A percentile compares a stretch with the other conserved stretches of the same genome.
phyloP scores from a whole-genome alignment of 495 filamentous ascomycete species.

The Xylaria longipes region DNA sequence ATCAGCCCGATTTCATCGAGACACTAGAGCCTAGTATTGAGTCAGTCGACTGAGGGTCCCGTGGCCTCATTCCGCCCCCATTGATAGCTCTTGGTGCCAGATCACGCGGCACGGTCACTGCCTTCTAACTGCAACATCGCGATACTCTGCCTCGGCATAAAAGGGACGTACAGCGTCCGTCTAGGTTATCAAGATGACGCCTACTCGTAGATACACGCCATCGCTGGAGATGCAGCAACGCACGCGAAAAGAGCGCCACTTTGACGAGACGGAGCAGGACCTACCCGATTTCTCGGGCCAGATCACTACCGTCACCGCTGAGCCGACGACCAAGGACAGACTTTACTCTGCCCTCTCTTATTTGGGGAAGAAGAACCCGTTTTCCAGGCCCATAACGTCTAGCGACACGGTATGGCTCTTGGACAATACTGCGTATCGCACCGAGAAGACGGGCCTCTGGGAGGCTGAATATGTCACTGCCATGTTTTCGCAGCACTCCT shows the following conservation, averaged over 20 bases:
- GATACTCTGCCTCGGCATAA: background rate
- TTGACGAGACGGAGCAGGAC: constrained; percentile 48
- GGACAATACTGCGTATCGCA: constrained; percentile 84
- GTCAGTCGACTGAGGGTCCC: background rate
- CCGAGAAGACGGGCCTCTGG: constrained; percentile 59
- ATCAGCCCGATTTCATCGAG: constrained; percentile 3
- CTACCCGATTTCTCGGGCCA: constrained; percentile 41
- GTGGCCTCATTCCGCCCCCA: constrained; percentile 5
- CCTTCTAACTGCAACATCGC: constrained; percentile 17
- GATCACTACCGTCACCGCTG: constrained; percentile 27
- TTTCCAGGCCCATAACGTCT: constrained; percentile 44
- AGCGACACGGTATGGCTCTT: constrained; percentile 83
- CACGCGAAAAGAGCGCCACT: constrained; percentile 50
- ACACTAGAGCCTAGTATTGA: constrained; percentile 4
- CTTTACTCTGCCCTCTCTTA: constrained; percentile 51
- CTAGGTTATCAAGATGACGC: constrained; percentile 29
- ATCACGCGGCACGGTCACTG: constrained; percentile 35
- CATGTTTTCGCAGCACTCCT: constrained; percentile 74
- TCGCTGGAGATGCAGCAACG: constrained; percentile 44
- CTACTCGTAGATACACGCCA: constrained; percentile 26
- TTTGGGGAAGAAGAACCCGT: constrained; percentile 52
- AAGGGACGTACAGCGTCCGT: constrained; percentile 2
- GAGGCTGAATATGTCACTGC: constrained; percentile 81
- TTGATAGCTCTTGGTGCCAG: constrained; percentile 10
- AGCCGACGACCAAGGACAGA: constrained; percentile 33